These are phyloP conservation scores for Cucurbita maxima DNA, from an alignment of 306 rosid species.

Conservation along the genomic window DNA sequence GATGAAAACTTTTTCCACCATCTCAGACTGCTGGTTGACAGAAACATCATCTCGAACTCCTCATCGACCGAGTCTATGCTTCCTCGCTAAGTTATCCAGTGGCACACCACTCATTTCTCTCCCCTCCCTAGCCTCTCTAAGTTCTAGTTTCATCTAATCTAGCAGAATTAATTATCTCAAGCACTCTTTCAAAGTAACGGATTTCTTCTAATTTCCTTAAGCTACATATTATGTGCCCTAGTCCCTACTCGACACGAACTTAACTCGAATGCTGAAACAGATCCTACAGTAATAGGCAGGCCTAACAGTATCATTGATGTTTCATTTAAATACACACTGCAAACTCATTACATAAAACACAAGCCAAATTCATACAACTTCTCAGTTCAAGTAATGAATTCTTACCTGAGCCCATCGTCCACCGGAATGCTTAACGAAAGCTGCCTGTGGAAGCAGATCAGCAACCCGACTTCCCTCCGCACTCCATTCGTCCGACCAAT, in stretches of 20 bases:
- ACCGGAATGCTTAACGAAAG: conserved; percentile 53
- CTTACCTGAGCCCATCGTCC: conserved; percentile 93
- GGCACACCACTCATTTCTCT: not conserved
- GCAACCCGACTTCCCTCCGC: conserved; percentile 59
- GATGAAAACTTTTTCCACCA: not conserved
- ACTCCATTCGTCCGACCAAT: conserved; percentile 83
- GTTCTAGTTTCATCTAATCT: not conserved
- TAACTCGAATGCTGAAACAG: not conserved
- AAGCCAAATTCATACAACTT: not conserved
- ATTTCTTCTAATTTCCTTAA: not conserved
- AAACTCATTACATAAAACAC: not conserved
- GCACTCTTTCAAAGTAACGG: not conserved
- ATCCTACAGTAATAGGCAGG: not conserved
- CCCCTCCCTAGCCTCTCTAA: not conserved
- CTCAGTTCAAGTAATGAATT: not conserved
- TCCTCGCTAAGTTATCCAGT: not conserved
- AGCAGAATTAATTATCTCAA: not conserved
- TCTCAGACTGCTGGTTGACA: not conserved
- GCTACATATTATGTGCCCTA: not conserved
- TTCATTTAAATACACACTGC: not conserved
- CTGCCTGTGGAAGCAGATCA: conserved; percentile 46
- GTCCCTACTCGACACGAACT: not conserved
- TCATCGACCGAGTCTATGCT: not conserved
- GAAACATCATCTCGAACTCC: not conserved
- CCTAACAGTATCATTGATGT: not conserved